Base-by-base conservation (phyloP, 805 yeast species). In the Pichia gijzeniarum region DNA sequence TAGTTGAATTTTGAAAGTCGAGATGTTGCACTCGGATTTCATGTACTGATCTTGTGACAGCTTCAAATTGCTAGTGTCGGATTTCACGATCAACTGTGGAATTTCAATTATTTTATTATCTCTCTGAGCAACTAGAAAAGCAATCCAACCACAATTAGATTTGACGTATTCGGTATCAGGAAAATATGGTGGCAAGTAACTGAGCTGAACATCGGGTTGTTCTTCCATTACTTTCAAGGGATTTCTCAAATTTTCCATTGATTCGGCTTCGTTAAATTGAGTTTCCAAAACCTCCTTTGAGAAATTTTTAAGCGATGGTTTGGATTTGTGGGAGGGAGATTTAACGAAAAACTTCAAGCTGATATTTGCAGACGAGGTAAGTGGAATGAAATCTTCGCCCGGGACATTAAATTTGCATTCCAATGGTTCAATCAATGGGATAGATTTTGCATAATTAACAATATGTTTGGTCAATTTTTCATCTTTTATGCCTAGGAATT, bases 381-480 rank as follows among this genome's bases (percentile, higher is more conserved):
- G 83, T 0, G 89, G 78, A 25, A 85, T 80, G 27, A 69, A 69
- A 14, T 65, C 60, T 68, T 90, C 97, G 30, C 98, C 98, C 3
- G 96, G 91, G 36, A 91, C 96, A 51, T 75, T 73, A 66, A 88
- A 88, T 47, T 76, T 78, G 36, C 95, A 82, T 42, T 76, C 77
- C 25, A 89, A 52, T 14, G 89, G 68, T 56, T 82, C 78, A 41
- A 90, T 63, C 38, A 71, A 64, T 36, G 97, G 96, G 30, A 89
- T 76, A 28, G 73, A 68, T 3, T 74, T 60, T 1, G 90, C 95
- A 47, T 79, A 73, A 20, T 72, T 60, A 44, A 84, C 62, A 50
- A 77, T 63, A 9, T 69, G 62, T 34, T 61, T 60, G 21, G 67
- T 53, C 58, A 74, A 76, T 13, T 31, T 13, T 17, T 46, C 37